phyloP scores from a whole-genome alignment of 1,139 yeast genomes.

The Taphrina populina region DNA sequence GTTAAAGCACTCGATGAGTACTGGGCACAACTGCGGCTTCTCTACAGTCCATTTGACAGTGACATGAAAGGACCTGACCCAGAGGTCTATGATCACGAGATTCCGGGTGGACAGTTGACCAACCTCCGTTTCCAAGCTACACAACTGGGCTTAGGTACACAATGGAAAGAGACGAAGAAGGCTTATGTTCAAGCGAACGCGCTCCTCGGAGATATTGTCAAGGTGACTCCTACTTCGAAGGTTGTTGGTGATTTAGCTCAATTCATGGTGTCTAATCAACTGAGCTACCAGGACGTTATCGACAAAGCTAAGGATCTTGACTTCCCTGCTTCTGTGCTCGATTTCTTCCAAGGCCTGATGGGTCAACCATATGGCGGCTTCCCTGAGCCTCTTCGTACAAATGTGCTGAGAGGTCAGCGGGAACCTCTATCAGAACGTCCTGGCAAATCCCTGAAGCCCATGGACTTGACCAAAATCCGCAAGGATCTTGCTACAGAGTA shows the following conservation, averaged over 20 bases:
- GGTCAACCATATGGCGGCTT: conserved; percentile 99
- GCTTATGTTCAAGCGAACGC: conserved; percentile 88
- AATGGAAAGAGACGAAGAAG: conserved; percentile 93
- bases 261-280: conserved; percentile 94
- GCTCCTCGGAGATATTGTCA: conserved; percentile 91
- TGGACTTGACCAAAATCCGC: conserved; percentile 68
- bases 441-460: conserved; percentile 80
- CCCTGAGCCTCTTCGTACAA: conserved; percentile 97
- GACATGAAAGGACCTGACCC: conserved; percentile 99
- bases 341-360: conserved; percentile 98
- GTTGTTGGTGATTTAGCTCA: conserved; percentile 99
- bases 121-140: conserved; percentile 97
- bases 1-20: conserved; percentile 84
- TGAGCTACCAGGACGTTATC: conserved; percentile 77
- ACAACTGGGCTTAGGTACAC: conserved; percentile 94
- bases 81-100: conserved; percentile 95
- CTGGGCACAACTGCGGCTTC: conserved; percentile 98
- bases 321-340: conserved; percentile 97
- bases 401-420: conserved; percentile 84
- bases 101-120: conserved; percentile 99
- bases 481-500: conserved; percentile 63
- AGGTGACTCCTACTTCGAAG: conserved; percentile 97
- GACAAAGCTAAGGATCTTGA: conserved; percentile 86
- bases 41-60: conserved; percentile 96
- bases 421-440: conserved; percentile 86